These are phyloP conservation scores for Mortierella sp. DNA, from an alignment of 371 early-diverging fungal genomes.

Conservation along the genomic window DNA sequence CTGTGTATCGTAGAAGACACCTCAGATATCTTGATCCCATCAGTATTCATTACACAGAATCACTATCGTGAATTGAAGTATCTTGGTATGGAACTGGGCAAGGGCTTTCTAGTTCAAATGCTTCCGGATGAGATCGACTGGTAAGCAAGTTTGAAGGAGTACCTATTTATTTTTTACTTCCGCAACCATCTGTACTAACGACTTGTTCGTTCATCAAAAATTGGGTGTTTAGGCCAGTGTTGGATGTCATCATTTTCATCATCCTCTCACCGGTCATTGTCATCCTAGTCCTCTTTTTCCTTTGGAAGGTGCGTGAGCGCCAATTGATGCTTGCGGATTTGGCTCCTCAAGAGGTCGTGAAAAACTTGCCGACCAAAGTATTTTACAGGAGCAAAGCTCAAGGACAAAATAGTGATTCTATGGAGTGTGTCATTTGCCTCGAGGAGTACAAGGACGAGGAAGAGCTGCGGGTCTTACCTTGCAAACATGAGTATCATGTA, in stretches of 20 bases:
- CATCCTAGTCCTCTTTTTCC: constrained; percentile 73
- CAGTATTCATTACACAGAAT: constrained; percentile 76
- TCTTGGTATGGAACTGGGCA: constrained; percentile 55
- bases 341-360: constrained; percentile 75
- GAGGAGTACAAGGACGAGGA: constrained; percentile 88
- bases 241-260: constrained; percentile 77
- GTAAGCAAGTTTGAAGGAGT: constrained; percentile 13
- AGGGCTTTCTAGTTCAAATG: constrained; percentile 59
- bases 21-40: constrained; percentile 78
- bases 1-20: constrained; percentile 72
- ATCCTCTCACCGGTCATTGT: constrained; percentile 76
- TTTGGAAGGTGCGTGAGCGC: constrained; percentile 75
- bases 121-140: constrained; percentile 52
- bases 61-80: constrained; percentile 67
- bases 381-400: constrained; percentile 67
- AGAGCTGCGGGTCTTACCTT: constrained; percentile 83
- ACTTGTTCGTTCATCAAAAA: too few species aligned
- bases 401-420: constrained; percentile 73
- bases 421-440: constrained; percentile 94
- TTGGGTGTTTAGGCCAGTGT: constrained; percentile 73
- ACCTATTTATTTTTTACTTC: too few species aligned
- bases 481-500: constrained; percentile 92
- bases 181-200: too few species aligned
- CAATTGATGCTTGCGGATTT: constrained; percentile 68
- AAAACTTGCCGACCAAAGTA: constrained; percentile 66